Base-by-base conservation (phyloP, 2,329 filamentous ascomycete species). In the Pseudocercospora fuligena region DNA sequence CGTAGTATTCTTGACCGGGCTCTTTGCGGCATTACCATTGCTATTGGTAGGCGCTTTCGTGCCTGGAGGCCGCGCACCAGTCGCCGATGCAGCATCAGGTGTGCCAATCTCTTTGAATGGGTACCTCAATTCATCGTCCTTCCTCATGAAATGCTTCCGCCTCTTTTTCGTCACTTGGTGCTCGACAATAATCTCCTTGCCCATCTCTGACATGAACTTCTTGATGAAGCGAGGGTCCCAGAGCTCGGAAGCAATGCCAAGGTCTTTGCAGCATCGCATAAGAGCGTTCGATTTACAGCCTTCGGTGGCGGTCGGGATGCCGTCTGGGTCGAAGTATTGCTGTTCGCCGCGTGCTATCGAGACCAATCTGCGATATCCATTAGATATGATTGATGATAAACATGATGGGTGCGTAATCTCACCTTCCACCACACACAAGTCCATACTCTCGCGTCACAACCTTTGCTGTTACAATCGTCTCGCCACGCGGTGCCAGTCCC, bases 261-360 rank as follows among this genome's bases (percentile, higher is more conserved):
- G 83, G 79, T 99, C 95, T 83, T 99, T 99, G 85, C 95, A 98
- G 86, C 94, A 98, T 66, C 95, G 92, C 89, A 98, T 96, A 72
- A 99, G 85, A 12, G 95, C 95, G 78, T 99, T 99, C 69, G 93
- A 97, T 97, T 97, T 97, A 86, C 93, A 97, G 61, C 95, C 95
- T 81, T 99, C 95, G 67, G 94, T 94, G 8, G 95, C 94, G 1
- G 94, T 97, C 27, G 95, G 93, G 70, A 99, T 93, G 63, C 91
- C 91, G 73, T 97, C 94, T 36, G 92, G 87, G 73, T 87, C 88
- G 82, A 98, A 99, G 82, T 96, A 99, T 72, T 92, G 88, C 83
- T 97, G 94, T 80, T 98, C 95, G 77, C 95, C 95, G 72, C 95
- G 91, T 0, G 95, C 93, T 73, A 98, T 91, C 29, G 91, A 93